These are phyloP conservation scores for Sclerotiophoma versabilis DNA, from an alignment of 2,329 filamentous ascomycete species.

Conservation along the genomic window DNA sequence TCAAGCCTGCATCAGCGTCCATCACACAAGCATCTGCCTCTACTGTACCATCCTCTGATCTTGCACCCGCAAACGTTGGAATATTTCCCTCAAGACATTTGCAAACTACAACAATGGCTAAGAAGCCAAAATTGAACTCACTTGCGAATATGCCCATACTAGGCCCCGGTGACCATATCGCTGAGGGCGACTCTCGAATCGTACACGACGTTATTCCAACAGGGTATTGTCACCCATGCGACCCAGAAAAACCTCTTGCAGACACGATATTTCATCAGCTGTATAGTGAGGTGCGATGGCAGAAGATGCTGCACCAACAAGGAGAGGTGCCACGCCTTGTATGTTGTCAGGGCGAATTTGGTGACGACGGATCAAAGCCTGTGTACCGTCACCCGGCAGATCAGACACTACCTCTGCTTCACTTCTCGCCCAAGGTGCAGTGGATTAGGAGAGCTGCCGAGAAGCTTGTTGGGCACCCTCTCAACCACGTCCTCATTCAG, in stretches of 20 bases:
- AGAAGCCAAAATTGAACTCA: slow-evolving; percentile 44
- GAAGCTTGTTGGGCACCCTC: slow-evolving; percentile 72
- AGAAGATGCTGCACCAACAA: slow-evolving; percentile 89
- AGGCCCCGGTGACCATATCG: slow-evolving; percentile 65
- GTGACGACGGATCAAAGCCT: slow-evolving; percentile 75
- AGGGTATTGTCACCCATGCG: slow-evolving; percentile 32
- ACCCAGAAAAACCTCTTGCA: slow-evolving; percentile 53
- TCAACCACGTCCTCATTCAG: slow-evolving; percentile 95
- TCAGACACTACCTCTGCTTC: slow-evolving; percentile 77
- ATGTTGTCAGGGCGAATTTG: slow-evolving; percentile 80
- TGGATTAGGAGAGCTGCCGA: slow-evolving; percentile 74
- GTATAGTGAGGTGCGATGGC: slow-evolving; percentile 80
- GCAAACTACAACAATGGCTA: slow-evolving; percentile 21
- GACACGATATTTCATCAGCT: slow-evolving; percentile 72
- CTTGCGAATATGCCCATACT: slow-evolving; percentile 50
- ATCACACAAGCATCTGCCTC: not conserved
- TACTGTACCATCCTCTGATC: not conserved
- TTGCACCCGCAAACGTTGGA: not conserved
- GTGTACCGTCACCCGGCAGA: slow-evolving; percentile 96
- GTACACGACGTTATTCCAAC: slow-evolving; percentile 71
- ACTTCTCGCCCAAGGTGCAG: slow-evolving; percentile 77
- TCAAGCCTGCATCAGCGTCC: not conserved
- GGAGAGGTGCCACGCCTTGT: slow-evolving; percentile 91
- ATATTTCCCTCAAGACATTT: not conserved
- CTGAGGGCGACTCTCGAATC: slow-evolving; percentile 82